A percentile compares a stretch with the other conserved stretches of the same genome.
Evolutionary conservation across 108 stramenopile genomes (phyloP).

Genomic region (Cyclotella cryptica): DNA sequence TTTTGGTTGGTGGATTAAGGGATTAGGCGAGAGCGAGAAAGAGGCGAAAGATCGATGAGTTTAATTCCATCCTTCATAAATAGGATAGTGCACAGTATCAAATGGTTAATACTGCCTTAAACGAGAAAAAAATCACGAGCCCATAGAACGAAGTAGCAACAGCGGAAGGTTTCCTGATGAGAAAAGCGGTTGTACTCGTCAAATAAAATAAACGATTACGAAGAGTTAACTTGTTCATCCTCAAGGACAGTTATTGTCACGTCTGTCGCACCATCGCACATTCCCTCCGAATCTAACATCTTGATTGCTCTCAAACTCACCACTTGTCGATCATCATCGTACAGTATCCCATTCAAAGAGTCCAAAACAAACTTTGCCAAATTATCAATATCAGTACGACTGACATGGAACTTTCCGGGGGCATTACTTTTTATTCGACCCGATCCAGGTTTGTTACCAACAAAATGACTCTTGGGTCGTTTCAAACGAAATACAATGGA

Average conservation of each 20-base stretch:
- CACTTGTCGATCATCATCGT: slow-evolving; percentile 84
- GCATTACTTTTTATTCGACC: slow-evolving; percentile 57
- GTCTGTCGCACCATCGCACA: slow-evolving; percentile 74
- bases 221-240: slow-evolving; percentile 40
- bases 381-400: slow-evolving; percentile 83
- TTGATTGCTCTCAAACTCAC: slow-evolving; percentile 68
- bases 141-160: neutral
- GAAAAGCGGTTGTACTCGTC: neutral
- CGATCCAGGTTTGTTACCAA: slow-evolving; percentile 53
- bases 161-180: neutral
- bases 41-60: neutral
- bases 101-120: too few species aligned
- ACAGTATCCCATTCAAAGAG: slow-evolving; percentile 77
- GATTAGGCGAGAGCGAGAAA: slow-evolving; percentile 13
- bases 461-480: slow-evolving; percentile 79
- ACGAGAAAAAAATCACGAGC: too few species aligned
- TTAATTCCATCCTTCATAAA: neutral
- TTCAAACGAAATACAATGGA: slow-evolving; percentile 74
- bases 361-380: slow-evolving; percentile 88
- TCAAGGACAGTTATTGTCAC: slow-evolving; percentile 47
- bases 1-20: slow-evolving; percentile 50
- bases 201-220: neutral
- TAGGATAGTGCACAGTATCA: too few species aligned
- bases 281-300: slow-evolving; percentile 69
- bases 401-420: slow-evolving; percentile 42